These are phyloP conservation scores for Suhomyces chickasaworum DNA, from an alignment of 1,139 yeast species.

Conservation along the genomic window DNA sequence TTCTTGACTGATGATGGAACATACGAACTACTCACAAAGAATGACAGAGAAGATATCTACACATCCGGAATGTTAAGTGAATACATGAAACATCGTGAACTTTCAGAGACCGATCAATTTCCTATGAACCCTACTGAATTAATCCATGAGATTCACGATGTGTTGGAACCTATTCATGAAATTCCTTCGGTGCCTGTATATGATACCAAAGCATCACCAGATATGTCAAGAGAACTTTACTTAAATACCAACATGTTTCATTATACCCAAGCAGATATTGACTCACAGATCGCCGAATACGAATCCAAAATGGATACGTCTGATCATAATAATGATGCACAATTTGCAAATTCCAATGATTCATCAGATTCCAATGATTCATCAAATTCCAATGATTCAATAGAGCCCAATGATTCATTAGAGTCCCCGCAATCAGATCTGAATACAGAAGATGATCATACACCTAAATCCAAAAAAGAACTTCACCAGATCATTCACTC, in stretches of 20 bases:
- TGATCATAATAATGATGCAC: not conserved
- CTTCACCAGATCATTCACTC: slow-evolving; percentile 2
- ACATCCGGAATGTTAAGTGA: slow-evolving; percentile 30
- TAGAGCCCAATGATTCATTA: not conserved
- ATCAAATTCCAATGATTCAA: not conserved
- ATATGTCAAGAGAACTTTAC: slow-evolving; percentile 22
- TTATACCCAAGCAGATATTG: slow-evolving; percentile 25
- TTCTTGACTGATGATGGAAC: slow-evolving; percentile 23
- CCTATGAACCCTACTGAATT: slow-evolving; percentile 8
- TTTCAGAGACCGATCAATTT: not conserved
- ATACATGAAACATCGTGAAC: slow-evolving; percentile 18
- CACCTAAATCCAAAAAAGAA: not conserved
- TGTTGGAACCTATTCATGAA: slow-evolving; percentile 9
- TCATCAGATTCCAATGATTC: not conserved
- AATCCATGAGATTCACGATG: slow-evolving; percentile 9
- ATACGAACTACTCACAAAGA: slow-evolving; percentile 19
- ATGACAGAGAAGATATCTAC: slow-evolving; percentile 26
- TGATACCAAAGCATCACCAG: not conserved
- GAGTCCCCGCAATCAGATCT: not conserved
- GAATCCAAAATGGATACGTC: slow-evolving; percentile 19
- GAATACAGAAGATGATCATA: not conserved
- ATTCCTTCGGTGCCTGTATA: not conserved
- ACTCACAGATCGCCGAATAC: slow-evolving; percentile 20
- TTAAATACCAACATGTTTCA: slow-evolving; percentile 25
- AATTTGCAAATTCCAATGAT: too few relatives aligned